Percentiles rank a stretch among this genome's conserved stretches.
Conservation (phyloP, 192 early-diverging fungal species). For the Spinellus fusiger region DNA sequence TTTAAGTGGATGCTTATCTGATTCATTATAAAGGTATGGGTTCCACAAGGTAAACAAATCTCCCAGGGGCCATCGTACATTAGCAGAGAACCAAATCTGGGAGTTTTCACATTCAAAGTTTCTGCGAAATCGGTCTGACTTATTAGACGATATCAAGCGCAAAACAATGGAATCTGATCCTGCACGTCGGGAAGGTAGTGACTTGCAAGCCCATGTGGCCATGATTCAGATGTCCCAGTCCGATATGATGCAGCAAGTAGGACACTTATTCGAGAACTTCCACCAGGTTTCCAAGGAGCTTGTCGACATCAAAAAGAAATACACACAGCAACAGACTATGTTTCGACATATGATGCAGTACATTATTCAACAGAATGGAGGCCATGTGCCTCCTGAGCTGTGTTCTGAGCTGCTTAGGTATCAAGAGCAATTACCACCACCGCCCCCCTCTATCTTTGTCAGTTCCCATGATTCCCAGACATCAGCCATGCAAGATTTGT, state of each 20-base stretch:
- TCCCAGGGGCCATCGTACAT: constrained; percentile 76
- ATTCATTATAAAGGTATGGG: constrained; percentile 50
- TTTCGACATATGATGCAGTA: constrained; percentile 62
- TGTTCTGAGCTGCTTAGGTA: not conserved
- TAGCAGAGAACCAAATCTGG: constrained; percentile 90
- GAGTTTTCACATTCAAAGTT: constrained; percentile 86
- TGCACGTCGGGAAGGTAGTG: constrained; percentile 66
- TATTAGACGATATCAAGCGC: constrained; percentile 88
- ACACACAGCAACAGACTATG: constrained; percentile 56
- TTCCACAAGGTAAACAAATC: constrained; percentile 94
- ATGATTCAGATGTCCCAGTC: constrained; percentile 74
- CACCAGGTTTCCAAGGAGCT: constrained; percentile 69
- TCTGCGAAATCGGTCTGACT: constrained; percentile 64
- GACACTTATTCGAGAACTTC: constrained; percentile 70
- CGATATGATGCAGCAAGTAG: constrained; percentile 67
- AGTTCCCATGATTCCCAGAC: constrained; percentile 14
- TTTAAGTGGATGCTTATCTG: no score
- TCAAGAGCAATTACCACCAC: not conserved
- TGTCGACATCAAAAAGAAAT: constrained; percentile 62
- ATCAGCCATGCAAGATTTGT: constrained; percentile 6
- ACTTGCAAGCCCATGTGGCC: constrained; percentile 69
- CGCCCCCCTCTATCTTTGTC: constrained; percentile 23
- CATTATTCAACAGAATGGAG: constrained; percentile 40
- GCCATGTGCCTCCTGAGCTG: constrained; percentile 16
- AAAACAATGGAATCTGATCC: constrained; percentile 84